Conservation (phyloP, 768 basidiomycete genomes). For the Pleurotus cornucopiae region DNA sequence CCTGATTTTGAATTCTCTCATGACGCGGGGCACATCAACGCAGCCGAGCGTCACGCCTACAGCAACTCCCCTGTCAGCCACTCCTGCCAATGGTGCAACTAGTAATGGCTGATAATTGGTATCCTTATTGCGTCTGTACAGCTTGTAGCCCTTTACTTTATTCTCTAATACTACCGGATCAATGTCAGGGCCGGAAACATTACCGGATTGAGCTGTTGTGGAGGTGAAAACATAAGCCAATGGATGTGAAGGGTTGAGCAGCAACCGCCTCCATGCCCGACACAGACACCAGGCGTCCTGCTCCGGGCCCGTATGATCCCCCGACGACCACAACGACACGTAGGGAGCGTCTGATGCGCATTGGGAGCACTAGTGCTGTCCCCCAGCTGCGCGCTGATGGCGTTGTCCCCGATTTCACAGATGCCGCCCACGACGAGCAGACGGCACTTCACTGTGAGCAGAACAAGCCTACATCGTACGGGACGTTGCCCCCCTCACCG, state of each 20-base stretch:
- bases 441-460: conserved; percentile 7
- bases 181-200: no score
- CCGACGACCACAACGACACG: conserved; percentile 60
- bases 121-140: no score
- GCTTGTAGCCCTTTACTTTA: no score
- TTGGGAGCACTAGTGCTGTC: conserved; percentile 35
- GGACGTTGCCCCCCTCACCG: conserved; percentile 38
- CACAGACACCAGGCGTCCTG: neutral
- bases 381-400: conserved; percentile 7
- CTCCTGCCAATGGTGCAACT: neutral
- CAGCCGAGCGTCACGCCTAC: neutral
- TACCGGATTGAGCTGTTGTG: no score
- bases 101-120: neutral
- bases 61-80: neutral
- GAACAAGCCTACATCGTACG: conserved; percentile 42
- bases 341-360: conserved; percentile 53
- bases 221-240: no score
- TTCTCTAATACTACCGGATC: no score
- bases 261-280: neutral
- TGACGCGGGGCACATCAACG: conserved; percentile 34
- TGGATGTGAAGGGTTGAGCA: neutral
- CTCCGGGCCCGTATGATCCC: conserved; percentile 33
- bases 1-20: conserved; percentile 65
- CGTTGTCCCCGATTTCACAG: conserved; percentile 4
- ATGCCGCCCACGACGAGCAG: conserved; percentile 8